A percentile compares a stretch with the other conserved stretches of the same genome.
Conservation (phyloP, 805 yeast species). For the Saccharomycopsis schoenii region DNA sequence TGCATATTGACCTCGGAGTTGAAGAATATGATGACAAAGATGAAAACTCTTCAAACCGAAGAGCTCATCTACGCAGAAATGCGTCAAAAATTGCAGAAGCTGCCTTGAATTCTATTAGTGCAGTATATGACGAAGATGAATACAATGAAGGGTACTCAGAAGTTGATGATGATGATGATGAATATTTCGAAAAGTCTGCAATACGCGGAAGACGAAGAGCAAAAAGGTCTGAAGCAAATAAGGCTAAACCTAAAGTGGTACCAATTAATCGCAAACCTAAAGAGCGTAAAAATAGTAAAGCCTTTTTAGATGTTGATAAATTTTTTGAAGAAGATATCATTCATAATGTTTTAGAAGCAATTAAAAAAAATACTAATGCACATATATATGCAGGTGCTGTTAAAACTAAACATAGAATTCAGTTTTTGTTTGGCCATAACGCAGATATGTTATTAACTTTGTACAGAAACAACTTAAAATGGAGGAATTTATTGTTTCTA, state of each 20-base stretch:
- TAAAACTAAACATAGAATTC: neutral
- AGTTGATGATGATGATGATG: neutral
- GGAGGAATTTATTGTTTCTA: neutral
- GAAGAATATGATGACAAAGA: neutral
- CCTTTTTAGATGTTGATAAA: neutral
- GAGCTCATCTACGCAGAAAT: neutral
- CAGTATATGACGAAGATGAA: neutral
- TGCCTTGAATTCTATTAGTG: neutral
- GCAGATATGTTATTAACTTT: neutral
- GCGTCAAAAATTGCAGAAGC: neutral
- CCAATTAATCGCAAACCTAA: neutral
- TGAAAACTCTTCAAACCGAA: neutral
- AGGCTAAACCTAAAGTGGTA: neutral
- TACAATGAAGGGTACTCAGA: neutral
- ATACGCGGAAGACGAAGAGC: neutral
- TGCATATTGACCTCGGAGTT: neutral
- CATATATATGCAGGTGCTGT: neutral
- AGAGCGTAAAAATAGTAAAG: neutral
- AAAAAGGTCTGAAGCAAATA: neutral
- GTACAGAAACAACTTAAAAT: neutral
- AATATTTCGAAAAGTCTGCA: neutral
- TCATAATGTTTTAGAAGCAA: neutral
- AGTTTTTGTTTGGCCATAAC: neutral
- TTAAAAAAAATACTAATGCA: neutral
- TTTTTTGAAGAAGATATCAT: neutral